Base-by-base conservation (phyloP, 495 filamentous ascomycete genomes). In the Aspergillus kassunensis region DNA sequence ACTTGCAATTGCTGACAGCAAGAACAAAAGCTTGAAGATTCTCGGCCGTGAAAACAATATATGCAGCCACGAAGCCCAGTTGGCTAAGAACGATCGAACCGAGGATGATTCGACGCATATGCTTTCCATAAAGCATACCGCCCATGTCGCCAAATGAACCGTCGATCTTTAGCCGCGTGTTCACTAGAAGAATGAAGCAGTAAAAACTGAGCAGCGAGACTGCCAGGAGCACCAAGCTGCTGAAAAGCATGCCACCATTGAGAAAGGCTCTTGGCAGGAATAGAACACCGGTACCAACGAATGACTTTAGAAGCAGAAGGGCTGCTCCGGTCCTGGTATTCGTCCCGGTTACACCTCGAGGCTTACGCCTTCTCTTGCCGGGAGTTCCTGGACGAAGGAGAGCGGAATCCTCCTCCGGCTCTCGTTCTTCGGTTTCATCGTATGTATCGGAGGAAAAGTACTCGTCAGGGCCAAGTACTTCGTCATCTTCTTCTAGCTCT, bases 161-260 rank as follows among this genome's bases (percentile, higher is more conserved):
- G 31, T 89, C 82, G 33, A 96, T 81, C 62, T 82, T 88, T 36
- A 96, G 70, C 45, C 95, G 83, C 8, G 91, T 91, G 51, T 83
- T 86, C 27, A 97, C 90, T 16, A 98, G 80, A 18, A 97, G 75
- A 12, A 97, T 88, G 68, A 98, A 98, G 70, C 90, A 95, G 73
- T 97, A 96, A 69, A 93, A 97, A 61, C 88, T 95, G 46, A 98
- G 70, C 3, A 80, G 65, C 2, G 93, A 91, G 18, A 97, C 88
- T 50, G 78, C 81, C 15, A 98, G 73, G 12, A 98, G 78, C 27
- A 97, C 89, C 46, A 96, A 51, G 64, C 90, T 95, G 64, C 89
- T 96, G 70, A 98, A 98, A 34, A 97, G 71, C 90, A 98, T 96
- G 48, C 93, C 93, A 41, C 93, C 93, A 59, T 97, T 98, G 39